phyloP scores from a whole-genome alignment of 2,329 filamentous ascomycete genomes.

The Cyclaneusma minus region DNA sequence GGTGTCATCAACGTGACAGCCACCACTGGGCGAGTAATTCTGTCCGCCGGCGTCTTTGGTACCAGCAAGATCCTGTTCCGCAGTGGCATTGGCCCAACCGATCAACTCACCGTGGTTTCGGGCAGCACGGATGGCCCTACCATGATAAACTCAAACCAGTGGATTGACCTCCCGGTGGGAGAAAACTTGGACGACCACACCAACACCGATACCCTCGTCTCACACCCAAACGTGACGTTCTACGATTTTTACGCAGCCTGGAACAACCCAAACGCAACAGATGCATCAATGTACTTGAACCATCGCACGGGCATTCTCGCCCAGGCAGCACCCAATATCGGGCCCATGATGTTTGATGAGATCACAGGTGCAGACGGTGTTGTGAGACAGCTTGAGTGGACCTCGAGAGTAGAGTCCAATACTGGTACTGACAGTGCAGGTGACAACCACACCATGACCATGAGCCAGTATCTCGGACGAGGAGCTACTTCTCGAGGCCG shows the following conservation, averaged over 20 bases:
- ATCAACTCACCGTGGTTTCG: constrained; percentile 31
- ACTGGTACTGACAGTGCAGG: too few species aligned
- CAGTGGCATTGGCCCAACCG: constrained; percentile 45
- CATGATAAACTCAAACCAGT: constrained; percentile 32
- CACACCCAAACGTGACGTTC: constrained; percentile 30
- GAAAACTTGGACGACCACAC: constrained; percentile 41
- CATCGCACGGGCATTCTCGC: constrained; percentile 42
- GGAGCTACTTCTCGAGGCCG: constrained; percentile 45
- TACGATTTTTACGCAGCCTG: constrained; percentile 51
- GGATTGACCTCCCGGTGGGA: constrained; percentile 43
- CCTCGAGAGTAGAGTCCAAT: constrained; percentile 39
- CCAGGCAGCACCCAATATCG: constrained; percentile 50
- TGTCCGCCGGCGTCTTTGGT: constrained; percentile 55
- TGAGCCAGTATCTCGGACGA: constrained; percentile 48
- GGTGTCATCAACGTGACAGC: constrained; percentile 45
- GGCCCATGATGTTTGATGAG: constrained; percentile 45
- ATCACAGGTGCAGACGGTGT: constrained; percentile 41
- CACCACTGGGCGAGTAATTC: constrained; percentile 46
- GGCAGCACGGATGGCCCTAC: constrained; percentile 30
- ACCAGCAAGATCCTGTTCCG: constrained; percentile 51
- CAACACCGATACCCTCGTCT: constrained; percentile 36
- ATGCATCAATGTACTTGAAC: constrained; percentile 28
- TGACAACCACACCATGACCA: constrained; percentile 27
- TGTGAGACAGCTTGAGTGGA: constrained; percentile 49
- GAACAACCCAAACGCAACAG: constrained; percentile 26